phyloP scores from a whole-genome alignment of 179 eudicot genomes.

The Vitellaria paradoxa region DNA sequence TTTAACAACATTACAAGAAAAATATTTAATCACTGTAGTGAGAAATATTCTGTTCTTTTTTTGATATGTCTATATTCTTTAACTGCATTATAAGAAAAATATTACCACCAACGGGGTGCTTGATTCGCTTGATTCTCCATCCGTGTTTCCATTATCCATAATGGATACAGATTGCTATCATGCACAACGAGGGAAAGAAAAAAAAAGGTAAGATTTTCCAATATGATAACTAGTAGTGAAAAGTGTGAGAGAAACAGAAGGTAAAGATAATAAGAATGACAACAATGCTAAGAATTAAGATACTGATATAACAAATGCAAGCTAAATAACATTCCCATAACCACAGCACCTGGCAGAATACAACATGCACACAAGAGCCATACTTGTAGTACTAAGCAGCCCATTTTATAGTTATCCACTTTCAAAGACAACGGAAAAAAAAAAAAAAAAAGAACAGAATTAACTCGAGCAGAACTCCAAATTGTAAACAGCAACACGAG shows the following conservation, averaged over 20 bases:
- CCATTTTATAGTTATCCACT: not conserved
- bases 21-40: not conserved
- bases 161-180: slow-evolving; percentile 8
- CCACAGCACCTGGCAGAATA: not conserved
- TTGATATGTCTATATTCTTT: too few relatives aligned
- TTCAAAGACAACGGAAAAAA: not conserved
- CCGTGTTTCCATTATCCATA: slow-evolving; percentile 42
- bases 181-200: not conserved
- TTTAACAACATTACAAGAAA: not conserved
- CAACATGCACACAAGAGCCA: not conserved
- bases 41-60: not conserved
- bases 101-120: slow-evolving; percentile 42
- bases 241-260: not conserved
- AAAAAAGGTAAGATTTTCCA: not conserved
- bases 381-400: not conserved
- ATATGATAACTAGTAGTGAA: not conserved
- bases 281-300: not conserved
- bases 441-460: not conserved
- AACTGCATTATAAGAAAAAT: not conserved
- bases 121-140: slow-evolving; percentile 25
- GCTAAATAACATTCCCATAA: not conserved
- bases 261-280: not conserved
- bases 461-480: not conserved
- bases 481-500: not conserved
- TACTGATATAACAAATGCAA: not conserved